A percentile compares a stretch with the other conserved stretches of the same genome.
Conservation (phyloP, 345 rosid species). For the Populus alba region DNA sequence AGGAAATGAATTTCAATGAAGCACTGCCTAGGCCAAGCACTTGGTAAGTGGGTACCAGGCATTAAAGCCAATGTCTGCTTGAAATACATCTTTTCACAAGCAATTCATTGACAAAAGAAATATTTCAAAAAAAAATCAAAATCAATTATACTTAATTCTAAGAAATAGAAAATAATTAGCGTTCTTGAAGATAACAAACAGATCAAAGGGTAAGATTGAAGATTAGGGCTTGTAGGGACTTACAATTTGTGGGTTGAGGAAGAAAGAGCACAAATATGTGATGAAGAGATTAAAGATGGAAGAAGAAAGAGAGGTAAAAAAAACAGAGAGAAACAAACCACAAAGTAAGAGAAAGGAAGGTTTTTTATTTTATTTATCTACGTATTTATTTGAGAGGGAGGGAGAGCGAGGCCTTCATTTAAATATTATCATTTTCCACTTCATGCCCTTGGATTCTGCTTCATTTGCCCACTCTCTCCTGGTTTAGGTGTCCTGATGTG, state of each 20-base stretch:
- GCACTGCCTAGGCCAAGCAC: too few species aligned
- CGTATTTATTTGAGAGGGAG: too few species aligned
- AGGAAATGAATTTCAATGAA: too few species aligned
- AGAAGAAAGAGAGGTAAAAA: background rate
- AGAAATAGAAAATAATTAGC: slow-evolving; percentile 10
- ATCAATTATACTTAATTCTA: background rate
- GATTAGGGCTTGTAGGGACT: slow-evolving; percentile 29
- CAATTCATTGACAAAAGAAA: background rate
- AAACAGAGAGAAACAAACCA: slow-evolving; percentile 7
- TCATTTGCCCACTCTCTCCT: slow-evolving; percentile 7
- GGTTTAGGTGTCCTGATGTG: background rate
- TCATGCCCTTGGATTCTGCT: slow-evolving; percentile 13
- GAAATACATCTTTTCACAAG: background rate
- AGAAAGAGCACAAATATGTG: slow-evolving; percentile 29
- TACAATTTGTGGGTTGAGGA: slow-evolving; percentile 37
- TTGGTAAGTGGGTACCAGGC: too few species aligned
- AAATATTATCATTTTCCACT: slow-evolving; percentile 16
- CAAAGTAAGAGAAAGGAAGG: slow-evolving; percentile 12
- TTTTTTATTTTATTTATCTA: background rate
- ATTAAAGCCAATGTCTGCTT: too few species aligned
- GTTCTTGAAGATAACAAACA: slow-evolving; percentile 24
- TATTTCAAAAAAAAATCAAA: background rate
- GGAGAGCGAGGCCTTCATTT: slow-evolving; percentile 4
- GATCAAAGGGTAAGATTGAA: slow-evolving; percentile 18
- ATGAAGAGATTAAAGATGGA: slow-evolving; percentile 35